A percentile compares a stretch with the other conserved stretches of the same genome.
These are phyloP conservation scores for Aspergillus novofumigatus DNA, from an alignment of 2,329 filamentous ascomycete genomes.

Conservation along the genomic window DNA sequence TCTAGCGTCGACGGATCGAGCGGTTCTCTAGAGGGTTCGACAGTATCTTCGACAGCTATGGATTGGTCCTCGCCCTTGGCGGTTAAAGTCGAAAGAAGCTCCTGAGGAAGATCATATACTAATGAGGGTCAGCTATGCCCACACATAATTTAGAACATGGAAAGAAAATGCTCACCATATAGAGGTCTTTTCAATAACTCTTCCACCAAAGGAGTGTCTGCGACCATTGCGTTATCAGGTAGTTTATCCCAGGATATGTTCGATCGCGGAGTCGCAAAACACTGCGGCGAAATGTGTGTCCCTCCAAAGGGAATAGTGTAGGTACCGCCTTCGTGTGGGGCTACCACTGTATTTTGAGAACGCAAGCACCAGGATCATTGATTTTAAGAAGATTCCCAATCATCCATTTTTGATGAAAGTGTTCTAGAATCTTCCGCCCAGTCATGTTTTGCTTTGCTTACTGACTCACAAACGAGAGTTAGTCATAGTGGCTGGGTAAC, in stretches of 20 bases:
- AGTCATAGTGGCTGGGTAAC: background rate
- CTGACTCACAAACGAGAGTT: background rate
- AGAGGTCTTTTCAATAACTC: constrained; percentile 47
- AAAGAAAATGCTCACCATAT: constrained; percentile 38
- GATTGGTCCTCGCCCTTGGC: constrained; percentile 48
- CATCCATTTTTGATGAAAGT: background rate
- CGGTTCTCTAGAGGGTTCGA: constrained; percentile 19
- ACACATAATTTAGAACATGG: background rate
- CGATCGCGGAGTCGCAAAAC: background rate
- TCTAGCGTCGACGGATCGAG: constrained; percentile 35
- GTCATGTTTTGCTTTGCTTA: background rate
- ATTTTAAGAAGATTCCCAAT: background rate
- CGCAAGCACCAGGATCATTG: background rate
- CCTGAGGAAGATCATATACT: constrained; percentile 79
- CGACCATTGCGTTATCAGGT: constrained; percentile 11
- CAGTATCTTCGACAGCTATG: constrained; percentile 20
- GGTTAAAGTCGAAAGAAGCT: constrained; percentile 66
- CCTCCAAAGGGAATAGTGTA: background rate
- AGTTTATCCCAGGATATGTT: background rate
- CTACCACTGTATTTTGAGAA: background rate
- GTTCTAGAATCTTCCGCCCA: background rate
- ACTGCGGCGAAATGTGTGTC: background rate
- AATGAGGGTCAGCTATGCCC: constrained; percentile 37
- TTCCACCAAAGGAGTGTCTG: constrained; percentile 23
- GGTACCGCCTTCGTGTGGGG: background rate